Base-by-base conservation (phyloP, 2,329 filamentous ascomycete genomes). In the Alternaria sp. region DNA sequence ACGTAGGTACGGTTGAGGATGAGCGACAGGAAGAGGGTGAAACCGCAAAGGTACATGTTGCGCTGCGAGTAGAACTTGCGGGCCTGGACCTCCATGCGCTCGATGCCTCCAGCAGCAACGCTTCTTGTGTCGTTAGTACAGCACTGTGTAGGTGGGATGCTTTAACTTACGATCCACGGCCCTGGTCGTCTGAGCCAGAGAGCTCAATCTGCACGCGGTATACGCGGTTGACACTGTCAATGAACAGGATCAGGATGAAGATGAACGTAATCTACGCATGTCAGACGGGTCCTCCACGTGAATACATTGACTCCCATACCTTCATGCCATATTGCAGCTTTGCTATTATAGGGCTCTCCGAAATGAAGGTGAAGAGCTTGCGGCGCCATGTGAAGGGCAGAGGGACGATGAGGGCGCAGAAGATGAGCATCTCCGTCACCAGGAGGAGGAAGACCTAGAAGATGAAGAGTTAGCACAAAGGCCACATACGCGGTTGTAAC, bases 11-110 rank as follows among this genome's bases (percentile, higher is more conserved):
- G 95, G 90, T 99, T 98, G 80, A 96, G 92, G 83, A 99, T 99
- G 69, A 99, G 87, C 57, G 95, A 98, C 66, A 99, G 91, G 89
- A 99, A 98, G 68, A 99, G 91, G 6, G 96, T 99, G 87, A 99
- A 99, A 74, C 96, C 96, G 83, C 96, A 98, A 66, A 99, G 93
- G 85, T 99, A 99, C 96, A 99, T 99, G 89, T 99, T 99, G 82
- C 96, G 94, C 86, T 99, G 95, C 66, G 94, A 97, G 88, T 99
- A 99, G 87, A 99, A 99, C 85, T 99, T 99, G 87, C 96, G 93
- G 70, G 96, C 95, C 83, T 99, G 96, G 56, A 98, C 95, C 84
- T 99, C 96, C 88, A 97, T 93, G 69, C 96, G 95, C 81, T 98
- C 96, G 79, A 93, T 91, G 68, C 96, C 84, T 50, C 83, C 95